phyloP scores from a whole-genome alignment of 73 alveolate species.

The Paramecium biaurelia region DNA sequence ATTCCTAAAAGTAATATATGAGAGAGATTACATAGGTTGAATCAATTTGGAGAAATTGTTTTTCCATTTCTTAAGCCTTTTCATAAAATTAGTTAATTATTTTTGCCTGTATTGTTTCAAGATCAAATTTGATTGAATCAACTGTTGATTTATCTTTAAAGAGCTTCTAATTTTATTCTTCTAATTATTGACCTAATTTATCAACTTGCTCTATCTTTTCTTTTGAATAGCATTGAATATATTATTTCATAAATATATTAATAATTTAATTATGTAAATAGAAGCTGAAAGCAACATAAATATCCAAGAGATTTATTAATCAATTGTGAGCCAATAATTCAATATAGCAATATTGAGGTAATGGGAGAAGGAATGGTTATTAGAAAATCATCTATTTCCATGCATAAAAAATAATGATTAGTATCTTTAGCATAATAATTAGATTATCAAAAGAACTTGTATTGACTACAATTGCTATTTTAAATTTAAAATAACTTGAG shows the following conservation, averaged over 20 bases:
- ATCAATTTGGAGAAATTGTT: neutral
- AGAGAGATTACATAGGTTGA: neutral
- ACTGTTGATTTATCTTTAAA: neutral
- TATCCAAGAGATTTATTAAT: neutral
- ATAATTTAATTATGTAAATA: neutral
- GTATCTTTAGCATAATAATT: neutral
- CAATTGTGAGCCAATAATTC: neutral
- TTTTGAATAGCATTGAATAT: neutral
- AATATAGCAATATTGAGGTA: neutral
- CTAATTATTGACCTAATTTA: neutral
- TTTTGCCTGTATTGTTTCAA: neutral
- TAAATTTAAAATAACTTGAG: slow-evolving; percentile 11
- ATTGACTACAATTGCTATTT: neutral
- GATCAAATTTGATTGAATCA: neutral
- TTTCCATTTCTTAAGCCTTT: neutral
- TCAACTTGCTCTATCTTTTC: neutral
- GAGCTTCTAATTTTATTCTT: neutral
- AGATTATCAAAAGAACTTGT: neutral
- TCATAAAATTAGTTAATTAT: neutral
- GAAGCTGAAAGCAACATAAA: neutral
- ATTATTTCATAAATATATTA: neutral
- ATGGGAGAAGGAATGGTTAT: neutral
- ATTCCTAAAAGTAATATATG: neutral
- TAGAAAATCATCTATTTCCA: neutral
- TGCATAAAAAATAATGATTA: neutral